Evolutionary conservation across 2,329 filamentous ascomycete genomes (phyloP), one percentile per base, ranked within the genome.

Genomic region (Emmonsiellopsis sp.): DNA sequence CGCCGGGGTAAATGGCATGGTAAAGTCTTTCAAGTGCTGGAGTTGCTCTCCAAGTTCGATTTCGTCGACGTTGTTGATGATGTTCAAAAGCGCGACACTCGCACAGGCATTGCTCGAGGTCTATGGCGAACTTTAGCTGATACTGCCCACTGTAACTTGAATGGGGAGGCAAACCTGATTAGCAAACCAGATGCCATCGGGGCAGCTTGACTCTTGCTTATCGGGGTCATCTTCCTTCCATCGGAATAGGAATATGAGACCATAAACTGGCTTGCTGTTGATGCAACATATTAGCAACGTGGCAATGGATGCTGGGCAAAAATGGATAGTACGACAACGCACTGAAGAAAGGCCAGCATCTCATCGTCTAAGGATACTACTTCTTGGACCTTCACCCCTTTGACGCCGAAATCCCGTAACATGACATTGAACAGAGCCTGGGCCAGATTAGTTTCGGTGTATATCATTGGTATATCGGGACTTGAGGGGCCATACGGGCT

Each of bases 51-150:
- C 89, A 5, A 96, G 77, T 9, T 82, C 72, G 3, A 89, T 70
- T 0, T 74, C 76, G 0, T 81, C 73, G 26, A 84, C 78, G 65
- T 97, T 97, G 81, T 95, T 94, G 64, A 95, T 75, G 56, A 96
- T 95, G 63, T 97, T 97, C 61, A 96, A 79, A 59, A 97, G 76
- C 3, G 93, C 90, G 45, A 96, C 82, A n/a, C 89, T 93, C 16
- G 89, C 93, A 70, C 93, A 98, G 30, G 89, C 86, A 68, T 95
- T 95, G 53, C 81, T 79, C 0, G 83, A 85, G 1, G 87, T 89
- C 85, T 92, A 57, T 10, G 32, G 5, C 9, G 8, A 30, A 35
- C n/a, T 31, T 34, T 38, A 50, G 40, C 38, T 9, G 10, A 40
- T 52, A 8, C 40, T 26, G 8, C 42, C 20, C 16, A 38, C 41